Conservation (phyloP, 192 early-diverging fungal genomes). For the Backusella parvicylindrica region DNA sequence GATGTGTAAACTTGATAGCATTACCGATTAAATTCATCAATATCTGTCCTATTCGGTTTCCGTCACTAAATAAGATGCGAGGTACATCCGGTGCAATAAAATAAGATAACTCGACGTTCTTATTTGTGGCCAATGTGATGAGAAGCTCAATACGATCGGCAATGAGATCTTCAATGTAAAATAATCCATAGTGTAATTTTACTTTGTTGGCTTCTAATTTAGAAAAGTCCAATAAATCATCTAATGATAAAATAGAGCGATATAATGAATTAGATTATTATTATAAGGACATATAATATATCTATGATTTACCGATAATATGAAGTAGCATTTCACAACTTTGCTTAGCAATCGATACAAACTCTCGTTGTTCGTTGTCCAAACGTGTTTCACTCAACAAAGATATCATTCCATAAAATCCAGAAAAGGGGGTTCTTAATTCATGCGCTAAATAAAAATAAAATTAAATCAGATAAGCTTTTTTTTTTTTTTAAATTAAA, state of each 20-base stretch:
- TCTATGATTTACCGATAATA: slow-evolving; percentile 34
- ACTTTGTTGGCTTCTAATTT: slow-evolving; percentile 49
- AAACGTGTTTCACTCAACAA: slow-evolving; percentile 40
- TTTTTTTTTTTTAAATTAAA: background rate
- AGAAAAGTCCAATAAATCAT: slow-evolving; percentile 46
- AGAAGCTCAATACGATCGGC: slow-evolving; percentile 52
- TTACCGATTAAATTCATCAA: slow-evolving; percentile 76
- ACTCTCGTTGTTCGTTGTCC: slow-evolving; percentile 45
- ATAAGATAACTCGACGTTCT: slow-evolving; percentile 54
- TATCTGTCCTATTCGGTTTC: slow-evolving; percentile 64
- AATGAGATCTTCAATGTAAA: slow-evolving; percentile 42
- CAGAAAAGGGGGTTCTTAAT: slow-evolving; percentile 40
- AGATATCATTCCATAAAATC: slow-evolving; percentile 45
- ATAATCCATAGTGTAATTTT: slow-evolving; percentile 33
- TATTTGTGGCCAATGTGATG: slow-evolving; percentile 58
- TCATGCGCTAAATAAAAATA: slow-evolving; percentile 19
- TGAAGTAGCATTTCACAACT: slow-evolving; percentile 49
- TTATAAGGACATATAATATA: background rate
- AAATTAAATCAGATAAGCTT: background rate
- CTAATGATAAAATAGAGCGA: slow-evolving; percentile 5
- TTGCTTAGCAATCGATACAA: slow-evolving; percentile 47
- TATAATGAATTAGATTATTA: background rate
- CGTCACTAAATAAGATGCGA: slow-evolving; percentile 57
- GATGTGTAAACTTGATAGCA: slow-evolving; percentile 65
- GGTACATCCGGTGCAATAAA: slow-evolving; percentile 55